These are phyloP conservation scores for Podospora australis DNA, from an alignment of 495 filamentous ascomycete species.

Conservation along the genomic window DNA sequence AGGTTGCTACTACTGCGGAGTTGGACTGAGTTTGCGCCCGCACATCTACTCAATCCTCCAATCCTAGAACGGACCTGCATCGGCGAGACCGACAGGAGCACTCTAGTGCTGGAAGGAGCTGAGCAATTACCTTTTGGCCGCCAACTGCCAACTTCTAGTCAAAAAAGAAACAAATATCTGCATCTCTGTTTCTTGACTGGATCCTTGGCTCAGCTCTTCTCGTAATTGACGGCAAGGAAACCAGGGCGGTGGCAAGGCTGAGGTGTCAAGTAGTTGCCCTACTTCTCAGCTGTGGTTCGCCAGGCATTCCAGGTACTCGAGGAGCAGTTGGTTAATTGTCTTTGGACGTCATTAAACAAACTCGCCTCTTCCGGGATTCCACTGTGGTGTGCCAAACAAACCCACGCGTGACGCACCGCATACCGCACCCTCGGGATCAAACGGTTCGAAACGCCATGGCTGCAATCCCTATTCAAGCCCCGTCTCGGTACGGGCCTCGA, in stretches of 20 bases:
- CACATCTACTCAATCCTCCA: slow-evolving; percentile 1
- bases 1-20: not conserved
- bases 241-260: slow-evolving; percentile 12
- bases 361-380: too few species aligned
- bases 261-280: slow-evolving; percentile 7
- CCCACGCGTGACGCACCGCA: not conserved
- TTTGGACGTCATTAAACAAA: slow-evolving; percentile 4
- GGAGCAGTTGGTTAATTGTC: too few species aligned
- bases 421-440: not conserved
- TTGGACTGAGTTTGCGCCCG: slow-evolving; percentile 4
- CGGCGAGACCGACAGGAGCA: slow-evolving; percentile 5
- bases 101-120: slow-evolving; percentile 3
- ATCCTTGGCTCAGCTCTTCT: slow-evolving; percentile 5
- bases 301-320: not conserved
- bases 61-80: slow-evolving; percentile 3
- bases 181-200: not conserved
- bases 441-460: slow-evolving; percentile 15
- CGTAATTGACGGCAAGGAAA: slow-evolving; percentile 1
- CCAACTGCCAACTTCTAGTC: not conserved
- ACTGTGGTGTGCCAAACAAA: not conserved
- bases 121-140: not conserved
- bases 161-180: not conserved
- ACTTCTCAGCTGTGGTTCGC: slow-evolving; percentile 8
- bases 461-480: slow-evolving; percentile 24
- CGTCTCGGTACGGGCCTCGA: slow-evolving; percentile 15